Base-by-base conservation (phyloP, 148 eudicot genomes). In the Fagopyrum tataricum region DNA sequence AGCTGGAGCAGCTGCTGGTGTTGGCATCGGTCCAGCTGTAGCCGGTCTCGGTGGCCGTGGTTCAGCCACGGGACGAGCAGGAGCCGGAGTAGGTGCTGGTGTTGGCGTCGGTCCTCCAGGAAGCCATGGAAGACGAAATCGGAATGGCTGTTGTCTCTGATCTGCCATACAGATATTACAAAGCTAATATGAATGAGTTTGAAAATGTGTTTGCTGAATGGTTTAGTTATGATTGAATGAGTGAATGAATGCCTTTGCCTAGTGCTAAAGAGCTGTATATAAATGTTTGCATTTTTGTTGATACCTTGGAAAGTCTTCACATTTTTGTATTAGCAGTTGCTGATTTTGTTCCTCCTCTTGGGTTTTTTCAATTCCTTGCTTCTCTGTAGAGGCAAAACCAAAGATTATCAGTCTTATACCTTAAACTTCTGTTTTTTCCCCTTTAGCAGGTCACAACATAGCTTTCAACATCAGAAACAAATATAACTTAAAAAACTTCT, bases 111-210 rank as follows among this genome's bases (percentile, higher is more conserved):
- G 72, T 20, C 37, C 37, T 1, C 37, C 37, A 31, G 80, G 51
- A 42, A 72, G 44, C 85, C 87, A 85, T 26, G 87, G 90, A 13
- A 85, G 76, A 70, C 90, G 84, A 59, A 84, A 89, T 21, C 86
- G 85, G 58, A 83, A 84, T 66, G 75, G 58, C 40, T 76, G 76
- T 79, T 76, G 76, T 79, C 84, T 82, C 66, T 81, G 81, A 44
- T 85, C 85, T 26, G 84, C 82, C 89, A 84, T 86, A 58, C 4
- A 64, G 69, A 39, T 64, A 64, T 4, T 64, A 64, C 20, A 37
- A 64, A 64, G 42, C 67, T 61, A 13, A 61, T 26, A 24, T 26
- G 67, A 61, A 14, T 51, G 56, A 51, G 67, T 24, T 61, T 61
- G 41, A 24, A 26, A 26, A 1, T 56, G 62, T 56, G 70, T 67